Evolutionary conservation across 164 flowering plant genomes (phyloP).

Genomic region (Vitis cinerea): DNA sequence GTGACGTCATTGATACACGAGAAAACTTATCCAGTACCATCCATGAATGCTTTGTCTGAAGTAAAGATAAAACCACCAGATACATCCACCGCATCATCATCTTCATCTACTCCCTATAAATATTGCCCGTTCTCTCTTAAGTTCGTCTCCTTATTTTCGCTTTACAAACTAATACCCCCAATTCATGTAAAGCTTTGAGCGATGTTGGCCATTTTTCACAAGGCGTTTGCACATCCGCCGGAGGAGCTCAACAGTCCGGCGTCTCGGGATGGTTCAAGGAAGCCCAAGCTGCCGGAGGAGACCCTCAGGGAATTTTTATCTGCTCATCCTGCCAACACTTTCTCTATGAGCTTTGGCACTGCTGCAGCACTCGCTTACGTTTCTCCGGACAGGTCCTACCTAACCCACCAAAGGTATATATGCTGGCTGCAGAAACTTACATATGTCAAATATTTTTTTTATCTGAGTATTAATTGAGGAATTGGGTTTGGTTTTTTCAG

Average conservation of each 20-base stretch:
- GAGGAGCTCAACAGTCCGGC: slow-evolving; percentile 85
- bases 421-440: neutral
- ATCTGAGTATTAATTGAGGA: neutral
- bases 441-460: neutral
- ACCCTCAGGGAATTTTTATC: slow-evolving; percentile 58
- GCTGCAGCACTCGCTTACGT: slow-evolving; percentile 72
- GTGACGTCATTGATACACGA: slow-evolving; percentile 5
- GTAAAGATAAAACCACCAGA: too few species aligned
- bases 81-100: too few species aligned
- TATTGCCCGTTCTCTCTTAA: too few species aligned
- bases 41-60: neutral
- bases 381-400: slow-evolving; percentile 24
- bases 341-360: slow-evolving; percentile 55
- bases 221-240: slow-evolving; percentile 79
- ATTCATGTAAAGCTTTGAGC: neutral
- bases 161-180: too few species aligned
- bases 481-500: slow-evolving; percentile 28
- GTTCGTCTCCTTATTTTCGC: too few species aligned
- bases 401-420: slow-evolving; percentile 34
- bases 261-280: slow-evolving; percentile 28
- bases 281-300: slow-evolving; percentile 65
- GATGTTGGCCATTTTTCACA: slow-evolving; percentile 90
- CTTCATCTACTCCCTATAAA: too few species aligned
- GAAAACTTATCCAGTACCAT: slow-evolving; percentile 11
- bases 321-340: slow-evolving; percentile 44